Evolutionary conservation across 768 basidiomycete species (phyloP).

Genomic region (Astraeus odoratus): DNA sequence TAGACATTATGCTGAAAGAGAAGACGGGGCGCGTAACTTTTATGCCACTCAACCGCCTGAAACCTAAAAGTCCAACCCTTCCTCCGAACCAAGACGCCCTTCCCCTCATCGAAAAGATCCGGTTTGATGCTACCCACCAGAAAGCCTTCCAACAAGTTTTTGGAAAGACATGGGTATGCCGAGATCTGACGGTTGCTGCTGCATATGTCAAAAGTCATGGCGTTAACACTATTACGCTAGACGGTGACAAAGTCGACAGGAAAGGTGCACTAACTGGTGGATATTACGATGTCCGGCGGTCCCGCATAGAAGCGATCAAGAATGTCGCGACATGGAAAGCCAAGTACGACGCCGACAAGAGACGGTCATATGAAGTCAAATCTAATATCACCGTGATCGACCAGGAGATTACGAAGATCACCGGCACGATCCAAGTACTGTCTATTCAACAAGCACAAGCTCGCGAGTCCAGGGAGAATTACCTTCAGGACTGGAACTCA

Average conservation of each 20-base stretch:
- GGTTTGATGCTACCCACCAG: constrained; percentile 59
- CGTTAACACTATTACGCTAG: constrained; percentile 94
- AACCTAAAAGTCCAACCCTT: constrained; percentile 58
- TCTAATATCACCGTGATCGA: constrained; percentile 62
- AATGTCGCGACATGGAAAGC: constrained; percentile 67
- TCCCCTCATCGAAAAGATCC: constrained; percentile 77
- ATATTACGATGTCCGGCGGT: constrained; percentile 87
- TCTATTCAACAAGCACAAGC: constrained; percentile 67
- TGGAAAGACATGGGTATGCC: constrained; percentile 93
- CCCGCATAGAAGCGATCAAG: constrained; percentile 83
- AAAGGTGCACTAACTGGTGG: constrained; percentile 96
- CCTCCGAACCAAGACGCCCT: constrained; percentile 71
- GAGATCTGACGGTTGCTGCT: constrained; percentile 85
- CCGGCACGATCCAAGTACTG: constrained; percentile 67
- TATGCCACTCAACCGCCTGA: constrained; percentile 95
- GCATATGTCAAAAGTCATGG: constrained; percentile 92
- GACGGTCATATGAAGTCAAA: constrained; percentile 69
- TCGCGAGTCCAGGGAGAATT: constrained; percentile 57
- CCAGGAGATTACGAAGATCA: constrained; percentile 74
- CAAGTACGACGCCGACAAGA: constrained; percentile 61
- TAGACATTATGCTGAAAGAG: constrained; percentile 90
- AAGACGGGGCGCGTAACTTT: constrained; percentile 94
- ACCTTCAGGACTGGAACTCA: constrained; percentile 53
- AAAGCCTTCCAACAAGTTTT: constrained; percentile 97
- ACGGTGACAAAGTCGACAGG: constrained; percentile 95